Percentiles rank a stretch among this genome's conserved stretches.
These are phyloP conservation scores for Diophrys appendiculata DNA, from an alignment of 73 alveolate species.

Conservation along the genomic window DNA sequence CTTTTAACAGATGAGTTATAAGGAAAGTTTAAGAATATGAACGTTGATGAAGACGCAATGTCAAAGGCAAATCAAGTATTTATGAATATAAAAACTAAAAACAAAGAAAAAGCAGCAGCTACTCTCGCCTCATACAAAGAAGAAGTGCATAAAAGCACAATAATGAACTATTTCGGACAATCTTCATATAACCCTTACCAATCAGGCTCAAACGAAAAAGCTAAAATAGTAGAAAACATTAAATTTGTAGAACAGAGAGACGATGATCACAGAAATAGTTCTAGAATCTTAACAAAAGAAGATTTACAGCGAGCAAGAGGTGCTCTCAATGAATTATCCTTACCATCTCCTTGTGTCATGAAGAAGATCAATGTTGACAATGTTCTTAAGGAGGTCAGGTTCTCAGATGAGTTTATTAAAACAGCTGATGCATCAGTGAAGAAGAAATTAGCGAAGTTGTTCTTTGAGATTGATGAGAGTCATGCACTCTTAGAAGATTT, in stretches of 20 bases:
- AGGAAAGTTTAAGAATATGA: neutral
- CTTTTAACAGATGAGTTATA: neutral
- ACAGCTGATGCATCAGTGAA: neutral
- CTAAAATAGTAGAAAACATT: too few species aligned
- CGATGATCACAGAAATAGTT: too few species aligned
- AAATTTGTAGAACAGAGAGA: too few species aligned
- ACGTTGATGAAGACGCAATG: neutral
- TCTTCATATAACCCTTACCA: neutral
- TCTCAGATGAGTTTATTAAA: slow-evolving; percentile 24
- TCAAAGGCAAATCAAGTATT: neutral
- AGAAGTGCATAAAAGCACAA: neutral
- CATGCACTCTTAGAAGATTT: neutral
- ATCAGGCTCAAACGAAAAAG: neutral
- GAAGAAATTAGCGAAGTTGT: neutral
- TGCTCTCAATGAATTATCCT: too few species aligned
- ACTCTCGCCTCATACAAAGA: neutral
- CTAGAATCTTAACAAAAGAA: neutral
- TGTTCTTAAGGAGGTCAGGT: slow-evolving; percentile 23
- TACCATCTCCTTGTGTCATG: too few species aligned
- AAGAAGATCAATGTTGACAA: slow-evolving; percentile 1
- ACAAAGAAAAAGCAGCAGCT: neutral
- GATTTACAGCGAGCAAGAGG: too few species aligned
- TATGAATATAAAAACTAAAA: neutral
- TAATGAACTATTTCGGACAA: too few species aligned
- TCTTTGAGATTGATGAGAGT: slow-evolving; percentile 4